phyloP scores from a whole-genome alignment of 345 rosid species.

The Citrus medica region DNA sequence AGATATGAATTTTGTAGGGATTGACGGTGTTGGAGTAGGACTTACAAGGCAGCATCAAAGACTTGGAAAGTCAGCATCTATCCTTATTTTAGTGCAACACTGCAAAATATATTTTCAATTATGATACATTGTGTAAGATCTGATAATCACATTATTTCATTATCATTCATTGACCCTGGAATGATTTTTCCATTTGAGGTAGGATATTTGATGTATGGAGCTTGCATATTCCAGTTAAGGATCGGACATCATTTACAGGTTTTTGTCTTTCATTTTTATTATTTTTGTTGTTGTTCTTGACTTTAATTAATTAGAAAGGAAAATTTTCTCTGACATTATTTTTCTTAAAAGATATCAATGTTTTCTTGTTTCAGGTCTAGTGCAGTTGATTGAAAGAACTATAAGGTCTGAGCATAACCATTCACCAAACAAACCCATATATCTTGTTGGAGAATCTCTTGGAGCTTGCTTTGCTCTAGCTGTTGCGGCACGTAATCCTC shows the following conservation, averaged over 20 bases:
- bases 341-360: background rate
- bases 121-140: too few relatives aligned
- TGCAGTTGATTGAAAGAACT: conserved; percentile 51
- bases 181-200: background rate
- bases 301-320: background rate
- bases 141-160: too few relatives aligned
- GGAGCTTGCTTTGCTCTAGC: conserved; percentile 78
- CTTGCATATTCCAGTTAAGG: conserved; percentile 75
- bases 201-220: conserved; percentile 76
- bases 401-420: conserved; percentile 36
- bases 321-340: too few relatives aligned
- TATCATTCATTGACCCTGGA: too few relatives aligned
- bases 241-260: conserved; percentile 69
- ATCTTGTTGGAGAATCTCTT: conserved; percentile 79
- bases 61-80: conserved; percentile 54
- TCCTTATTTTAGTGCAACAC: too few relatives aligned
- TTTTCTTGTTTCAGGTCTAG: conserved; percentile 43
- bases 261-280: background rate
- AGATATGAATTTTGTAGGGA: conserved; percentile 28
- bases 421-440: conserved; percentile 58
- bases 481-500: conserved; percentile 66
- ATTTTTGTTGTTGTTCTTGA: background rate
- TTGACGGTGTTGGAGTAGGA: conserved; percentile 71
- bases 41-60: conserved; percentile 46
- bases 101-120: background rate